phyloP scores from a whole-genome alignment of 108 stramenopile genomes.

The Pseudonitzschia delicatissima region DNA sequence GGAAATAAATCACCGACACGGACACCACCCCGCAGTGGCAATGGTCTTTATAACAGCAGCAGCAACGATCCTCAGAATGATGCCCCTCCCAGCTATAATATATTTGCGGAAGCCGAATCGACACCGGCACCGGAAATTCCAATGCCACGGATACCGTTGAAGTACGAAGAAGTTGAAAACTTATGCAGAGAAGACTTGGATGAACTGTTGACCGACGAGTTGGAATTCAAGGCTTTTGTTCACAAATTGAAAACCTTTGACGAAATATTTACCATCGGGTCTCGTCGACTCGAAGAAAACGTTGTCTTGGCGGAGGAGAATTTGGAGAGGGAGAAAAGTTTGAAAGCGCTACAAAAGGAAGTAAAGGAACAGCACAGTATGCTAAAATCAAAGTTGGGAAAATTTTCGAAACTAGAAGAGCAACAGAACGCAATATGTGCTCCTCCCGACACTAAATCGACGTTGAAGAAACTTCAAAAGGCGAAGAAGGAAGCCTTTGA shows the following conservation, averaged over 20 bases:
- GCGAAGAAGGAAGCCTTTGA: conserved; percentile 65
- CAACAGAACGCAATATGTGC: conserved; percentile 44
- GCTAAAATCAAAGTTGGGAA: conserved; percentile 41
- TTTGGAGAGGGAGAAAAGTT: conserved; percentile 36
- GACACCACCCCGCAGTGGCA: conserved; percentile 10
- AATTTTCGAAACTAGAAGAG: conserved; percentile 48
- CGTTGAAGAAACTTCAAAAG: conserved; percentile 41
- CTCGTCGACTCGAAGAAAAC: conserved; percentile 44
- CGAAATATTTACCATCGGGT: conserved; percentile 35
- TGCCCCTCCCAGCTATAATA: conserved; percentile 37
- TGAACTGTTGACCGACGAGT: conserved; percentile 48
- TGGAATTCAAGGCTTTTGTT: conserved; percentile 38
- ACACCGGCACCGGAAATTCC: conserved; percentile 31
- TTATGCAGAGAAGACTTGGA: conserved; percentile 53
- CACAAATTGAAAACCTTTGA: conserved; percentile 39
- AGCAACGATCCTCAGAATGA: background rate
- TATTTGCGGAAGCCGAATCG: conserved; percentile 13
- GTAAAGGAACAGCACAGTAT: conserved; percentile 40
- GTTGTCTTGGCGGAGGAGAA: conserved; percentile 45
- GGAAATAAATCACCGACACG: background rate
- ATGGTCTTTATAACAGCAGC: background rate
- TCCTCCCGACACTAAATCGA: conserved; percentile 41
- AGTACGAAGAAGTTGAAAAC: conserved; percentile 50
- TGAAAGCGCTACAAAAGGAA: conserved; percentile 33
- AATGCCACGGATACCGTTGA: conserved; percentile 56